These are phyloP conservation scores for Cyphellophora europaea DNA, from an alignment of 2,329 filamentous ascomycete species.

Conservation along the genomic window DNA sequence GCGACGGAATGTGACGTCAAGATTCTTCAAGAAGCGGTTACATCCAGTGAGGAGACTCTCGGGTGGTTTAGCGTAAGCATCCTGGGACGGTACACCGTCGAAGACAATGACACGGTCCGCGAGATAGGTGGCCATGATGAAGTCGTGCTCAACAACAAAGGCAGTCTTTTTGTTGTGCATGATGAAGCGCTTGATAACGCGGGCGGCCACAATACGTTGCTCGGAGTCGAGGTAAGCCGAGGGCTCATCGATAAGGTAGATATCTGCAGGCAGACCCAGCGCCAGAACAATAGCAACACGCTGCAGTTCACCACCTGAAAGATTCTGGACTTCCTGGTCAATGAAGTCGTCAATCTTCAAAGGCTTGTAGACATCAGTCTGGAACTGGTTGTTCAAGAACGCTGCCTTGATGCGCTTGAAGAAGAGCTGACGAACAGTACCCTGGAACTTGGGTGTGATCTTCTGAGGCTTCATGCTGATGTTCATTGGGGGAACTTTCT, in stretches of 20 bases:
- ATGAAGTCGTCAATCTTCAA: conserved; percentile 98
- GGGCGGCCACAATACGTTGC: conserved; percentile 93
- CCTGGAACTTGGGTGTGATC: conserved; percentile 95
- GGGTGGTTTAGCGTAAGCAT: conserved; percentile 78
- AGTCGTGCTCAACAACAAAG: conserved; percentile 99
- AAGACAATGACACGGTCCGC: conserved; percentile 98
- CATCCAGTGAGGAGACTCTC: conserved; percentile 91
- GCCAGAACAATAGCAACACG: conserved; percentile 96
- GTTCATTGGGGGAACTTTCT: conserved; percentile 81
- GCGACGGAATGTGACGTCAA: conserved; percentile 97
- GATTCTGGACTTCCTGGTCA: conserved; percentile 97
- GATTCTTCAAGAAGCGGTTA: conserved; percentile 91
- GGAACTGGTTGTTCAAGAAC: conserved; percentile 95
- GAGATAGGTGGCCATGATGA: conserved; percentile 83
- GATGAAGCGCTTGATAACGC: conserved; percentile 99
- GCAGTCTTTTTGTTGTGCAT: conserved; percentile 99
- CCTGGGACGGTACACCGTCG: conserved; percentile 81
- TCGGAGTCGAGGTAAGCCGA: conserved; percentile 97
- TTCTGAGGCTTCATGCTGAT: conserved; percentile 99
- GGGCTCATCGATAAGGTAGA: conserved; percentile 97
- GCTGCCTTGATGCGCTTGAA: conserved; percentile 99
- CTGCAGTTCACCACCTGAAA: conserved; percentile 98
- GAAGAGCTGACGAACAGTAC: conserved; percentile 94
- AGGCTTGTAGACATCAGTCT: conserved; percentile 99
- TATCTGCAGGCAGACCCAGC: conserved; percentile 91